phyloP scores from a whole-genome alignment of 805 yeast genomes.

The Saturnispora halmiae region DNA sequence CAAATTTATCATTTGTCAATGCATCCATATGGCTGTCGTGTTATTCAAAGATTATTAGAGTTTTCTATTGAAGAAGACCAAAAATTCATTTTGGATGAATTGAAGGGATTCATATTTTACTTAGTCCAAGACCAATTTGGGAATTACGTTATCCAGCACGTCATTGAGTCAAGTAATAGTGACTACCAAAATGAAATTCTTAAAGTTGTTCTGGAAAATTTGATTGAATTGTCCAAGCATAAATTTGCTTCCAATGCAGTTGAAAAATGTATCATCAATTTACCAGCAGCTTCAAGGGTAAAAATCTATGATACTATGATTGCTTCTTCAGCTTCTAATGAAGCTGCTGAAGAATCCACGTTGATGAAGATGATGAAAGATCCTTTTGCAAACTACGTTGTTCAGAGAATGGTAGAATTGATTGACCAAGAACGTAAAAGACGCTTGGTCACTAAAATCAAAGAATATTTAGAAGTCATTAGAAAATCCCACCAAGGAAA shows the following conservation, averaged over 20 bases:
- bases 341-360: slow-evolving; percentile 56
- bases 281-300: slow-evolving; percentile 53
- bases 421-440: slow-evolving; percentile 63
- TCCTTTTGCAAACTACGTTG: slow-evolving; percentile 95
- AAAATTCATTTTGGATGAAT: slow-evolving; percentile 54
- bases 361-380: slow-evolving; percentile 93
- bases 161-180: slow-evolving; percentile 70
- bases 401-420: slow-evolving; percentile 85
- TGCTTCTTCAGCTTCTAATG: slow-evolving; percentile 38
- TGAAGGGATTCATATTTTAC: slow-evolving; percentile 61
- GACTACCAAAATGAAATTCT: slow-evolving; percentile 52
- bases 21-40: slow-evolving; percentile 97
- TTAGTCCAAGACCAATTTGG: slow-evolving; percentile 96
- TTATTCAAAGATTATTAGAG: slow-evolving; percentile 85
- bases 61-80: slow-evolving; percentile 62
- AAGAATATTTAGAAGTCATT: slow-evolving; percentile 69
- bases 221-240: slow-evolving; percentile 80
- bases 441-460: slow-evolving; percentile 61
- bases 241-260: slow-evolving; percentile 97
- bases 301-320: slow-evolving; percentile 59
- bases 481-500: slow-evolving; percentile 66
- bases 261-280: slow-evolving; percentile 80
- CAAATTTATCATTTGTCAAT: slow-evolving; percentile 80
- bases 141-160: slow-evolving; percentile 94
- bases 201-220: slow-evolving; percentile 50